phyloP scores from a whole-genome alignment of 306 rosid genomes.

The Trifolium dubium region DNA sequence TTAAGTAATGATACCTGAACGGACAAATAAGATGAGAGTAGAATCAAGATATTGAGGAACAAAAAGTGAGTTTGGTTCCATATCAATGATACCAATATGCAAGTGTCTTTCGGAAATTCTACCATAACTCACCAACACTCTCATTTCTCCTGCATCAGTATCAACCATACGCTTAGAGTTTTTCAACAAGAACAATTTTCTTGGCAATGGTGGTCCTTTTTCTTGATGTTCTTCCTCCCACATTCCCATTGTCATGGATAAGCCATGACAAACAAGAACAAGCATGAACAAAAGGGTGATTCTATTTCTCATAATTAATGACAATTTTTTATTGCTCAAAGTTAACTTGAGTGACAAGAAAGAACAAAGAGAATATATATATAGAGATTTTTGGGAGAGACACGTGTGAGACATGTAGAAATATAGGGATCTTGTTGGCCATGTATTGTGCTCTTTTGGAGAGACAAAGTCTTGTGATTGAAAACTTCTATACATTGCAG shows the following conservation, averaged over 20 bases:
- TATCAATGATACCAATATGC: constrained; percentile 76
- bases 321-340: background rate
- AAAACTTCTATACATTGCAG: constrained; percentile 7
- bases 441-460: constrained; percentile 24
- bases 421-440: constrained; percentile 48
- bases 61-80: constrained; percentile 84
- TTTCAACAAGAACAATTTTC: constrained; percentile 55
- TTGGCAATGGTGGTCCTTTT: background rate
- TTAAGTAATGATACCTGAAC: constrained; percentile 52
- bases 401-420: constrained; percentile 62
- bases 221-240: constrained; percentile 32
- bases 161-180: constrained; percentile 50
- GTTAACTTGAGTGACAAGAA: background rate
- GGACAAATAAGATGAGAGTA: constrained; percentile 63
- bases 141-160: constrained; percentile 87
- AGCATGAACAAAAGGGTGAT: constrained; percentile 46
- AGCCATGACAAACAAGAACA: constrained; percentile 62
- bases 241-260: constrained; percentile 47
- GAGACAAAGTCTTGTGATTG: constrained; percentile 44
- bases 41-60: constrained; percentile 86
- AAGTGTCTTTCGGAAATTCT: constrained; percentile 51
- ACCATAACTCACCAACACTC: constrained; percentile 56
- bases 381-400: constrained; percentile 31
- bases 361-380: constrained; percentile 46
- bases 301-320: constrained; percentile 51